phyloP scores from a whole-genome alignment of 306 rosid species.

The Prunus campanulata region DNA sequence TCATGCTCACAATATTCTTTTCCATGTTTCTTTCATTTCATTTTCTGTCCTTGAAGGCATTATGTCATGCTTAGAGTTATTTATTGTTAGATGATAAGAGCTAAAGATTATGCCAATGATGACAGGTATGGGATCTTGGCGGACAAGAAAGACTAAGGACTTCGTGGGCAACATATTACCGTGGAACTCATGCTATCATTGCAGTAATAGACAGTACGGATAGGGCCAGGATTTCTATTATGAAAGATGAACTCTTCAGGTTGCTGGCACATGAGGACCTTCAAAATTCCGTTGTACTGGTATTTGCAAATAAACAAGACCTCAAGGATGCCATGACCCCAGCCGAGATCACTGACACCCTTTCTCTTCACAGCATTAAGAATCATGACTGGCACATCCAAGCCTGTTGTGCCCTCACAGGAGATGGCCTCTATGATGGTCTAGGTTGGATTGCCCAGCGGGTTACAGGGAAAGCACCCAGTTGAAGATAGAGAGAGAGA shows the following conservation, averaged over 20 bases:
- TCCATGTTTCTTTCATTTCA: not conserved
- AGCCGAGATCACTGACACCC: slow-evolving; percentile 90
- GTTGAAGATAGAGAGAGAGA: slow-evolving; percentile 28
- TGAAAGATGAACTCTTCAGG: slow-evolving; percentile 96
- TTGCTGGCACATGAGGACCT: slow-evolving; percentile 88
- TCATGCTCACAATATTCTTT: not conserved
- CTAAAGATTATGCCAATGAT: slow-evolving; percentile 7
- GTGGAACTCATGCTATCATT: slow-evolving; percentile 91
- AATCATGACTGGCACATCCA: slow-evolving; percentile 99
- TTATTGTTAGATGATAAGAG: not conserved
- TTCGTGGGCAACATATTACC: slow-evolving; percentile 97
- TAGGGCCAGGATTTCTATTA: slow-evolving; percentile 81
- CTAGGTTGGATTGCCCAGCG: slow-evolving; percentile 91
- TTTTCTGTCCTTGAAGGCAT: not conserved
- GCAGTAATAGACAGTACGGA: slow-evolving; percentile 94
- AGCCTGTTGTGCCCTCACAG: slow-evolving; percentile 94
- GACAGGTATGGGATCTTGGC: slow-evolving; percentile 98
- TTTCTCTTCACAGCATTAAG: slow-evolving; percentile 97
- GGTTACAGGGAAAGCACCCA: slow-evolving; percentile 73
- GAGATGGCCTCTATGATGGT: slow-evolving; percentile 90
- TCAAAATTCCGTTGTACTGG: slow-evolving; percentile 75
- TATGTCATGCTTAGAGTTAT: not conserved
- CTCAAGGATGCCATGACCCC: slow-evolving; percentile 99
- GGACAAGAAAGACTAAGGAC: slow-evolving; percentile 97
- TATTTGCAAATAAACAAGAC: slow-evolving; percentile 94